phyloP scores from a whole-genome alignment of 148 eudicot species.

The Silene latifolia region DNA sequence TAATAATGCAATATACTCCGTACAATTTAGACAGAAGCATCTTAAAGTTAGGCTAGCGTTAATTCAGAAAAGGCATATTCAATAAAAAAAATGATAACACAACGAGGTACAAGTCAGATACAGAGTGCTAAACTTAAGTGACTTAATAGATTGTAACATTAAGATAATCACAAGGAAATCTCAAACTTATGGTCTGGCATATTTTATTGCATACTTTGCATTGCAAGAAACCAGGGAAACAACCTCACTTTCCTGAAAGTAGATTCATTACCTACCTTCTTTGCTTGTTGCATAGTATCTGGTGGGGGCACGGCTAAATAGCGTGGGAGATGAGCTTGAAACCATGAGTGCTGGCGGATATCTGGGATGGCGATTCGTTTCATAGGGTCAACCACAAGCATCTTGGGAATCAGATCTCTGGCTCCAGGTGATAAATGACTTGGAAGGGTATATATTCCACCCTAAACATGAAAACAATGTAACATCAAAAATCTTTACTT shows the following conservation, averaged over 20 bases:
- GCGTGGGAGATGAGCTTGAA: conserved; percentile 91
- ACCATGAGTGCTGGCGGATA: conserved; percentile 85
- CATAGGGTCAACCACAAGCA: conserved; percentile 97
- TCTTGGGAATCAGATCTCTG: conserved; percentile 88
- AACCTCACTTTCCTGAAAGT: not conserved
- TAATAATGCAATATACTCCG: not conserved
- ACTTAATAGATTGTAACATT: not conserved
- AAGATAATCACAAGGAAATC: not conserved
- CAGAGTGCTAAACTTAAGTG: not conserved
- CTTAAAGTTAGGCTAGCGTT: not conserved
- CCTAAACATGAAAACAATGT: conserved; percentile 35
- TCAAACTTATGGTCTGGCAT: not conserved
- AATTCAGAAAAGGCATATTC: too few species aligned
- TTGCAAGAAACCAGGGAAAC: not conserved
- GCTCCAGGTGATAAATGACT: conserved; percentile 91
- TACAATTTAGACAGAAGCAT: not conserved
- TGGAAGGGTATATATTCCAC: conserved; percentile 97
- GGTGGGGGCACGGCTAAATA: conserved; percentile 96
- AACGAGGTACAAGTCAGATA: not conserved
- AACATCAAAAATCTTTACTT: conserved; percentile 2
- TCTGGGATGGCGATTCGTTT: conserved; percentile 90
- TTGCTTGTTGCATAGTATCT: conserved; percentile 85
- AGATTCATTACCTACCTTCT: conserved; percentile 51
- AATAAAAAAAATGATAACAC: too few species aligned
- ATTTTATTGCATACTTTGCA: not conserved